Evolutionary conservation across 73 alveolate genomes (phyloP).

Genomic region (Breviolum minutum): DNA sequence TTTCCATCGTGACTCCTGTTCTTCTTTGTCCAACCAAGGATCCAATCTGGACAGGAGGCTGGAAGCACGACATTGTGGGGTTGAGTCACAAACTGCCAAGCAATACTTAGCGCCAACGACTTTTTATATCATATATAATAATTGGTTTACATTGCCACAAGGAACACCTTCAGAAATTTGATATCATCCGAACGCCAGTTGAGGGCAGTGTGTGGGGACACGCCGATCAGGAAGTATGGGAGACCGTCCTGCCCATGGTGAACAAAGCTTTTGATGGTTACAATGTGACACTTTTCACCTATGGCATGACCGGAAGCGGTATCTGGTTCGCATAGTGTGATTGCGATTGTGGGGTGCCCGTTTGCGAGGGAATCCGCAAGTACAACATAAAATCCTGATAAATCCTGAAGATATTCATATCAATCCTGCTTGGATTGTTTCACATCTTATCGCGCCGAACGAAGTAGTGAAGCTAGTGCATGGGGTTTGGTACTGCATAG

Average conservation of each 20-base stretch:
- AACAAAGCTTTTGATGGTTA: slow-evolving; percentile 78
- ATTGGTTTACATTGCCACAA: not conserved
- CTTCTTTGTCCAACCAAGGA: not conserved
- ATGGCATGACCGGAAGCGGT: slow-evolving; percentile 92
- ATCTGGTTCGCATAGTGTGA: not conserved
- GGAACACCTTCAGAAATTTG: not conserved
- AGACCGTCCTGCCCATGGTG: slow-evolving; percentile 42
- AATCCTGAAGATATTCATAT: not conserved
- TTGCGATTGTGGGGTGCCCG: no score
- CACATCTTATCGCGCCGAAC: no score
- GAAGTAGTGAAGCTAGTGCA: no score
- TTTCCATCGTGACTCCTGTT: not conserved
- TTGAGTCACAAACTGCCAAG: no score
- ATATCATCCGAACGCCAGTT: not conserved
- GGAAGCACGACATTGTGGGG: not conserved
- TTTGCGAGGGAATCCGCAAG: no score
- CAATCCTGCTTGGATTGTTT: not conserved
- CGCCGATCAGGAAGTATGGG: slow-evolving; percentile 56
- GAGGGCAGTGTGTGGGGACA: no score
- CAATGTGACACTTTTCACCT: slow-evolving; percentile 80
- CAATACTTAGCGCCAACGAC: no score
- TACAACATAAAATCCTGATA: no score
- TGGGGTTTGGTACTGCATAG: no score
- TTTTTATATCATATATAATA: not conserved
- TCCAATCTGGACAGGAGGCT: slow-evolving; percentile 63